These are phyloP conservation scores for Neurospora sp. DNA, from an alignment of 495 filamentous ascomycete genomes.

Conservation along the genomic window DNA sequence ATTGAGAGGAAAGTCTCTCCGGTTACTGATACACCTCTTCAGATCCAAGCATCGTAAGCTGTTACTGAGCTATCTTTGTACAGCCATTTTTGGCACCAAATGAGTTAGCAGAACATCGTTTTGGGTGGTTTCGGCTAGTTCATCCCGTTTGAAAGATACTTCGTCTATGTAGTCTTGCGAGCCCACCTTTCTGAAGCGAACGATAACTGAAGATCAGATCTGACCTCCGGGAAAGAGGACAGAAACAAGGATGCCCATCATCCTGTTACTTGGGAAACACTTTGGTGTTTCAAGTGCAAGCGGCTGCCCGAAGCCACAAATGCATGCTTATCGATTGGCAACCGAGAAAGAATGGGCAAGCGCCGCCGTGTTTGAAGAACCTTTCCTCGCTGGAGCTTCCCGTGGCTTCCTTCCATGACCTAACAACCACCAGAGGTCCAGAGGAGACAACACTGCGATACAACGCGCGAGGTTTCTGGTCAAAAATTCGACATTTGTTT, in stretches of 20 bases:
- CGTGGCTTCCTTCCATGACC: background rate
- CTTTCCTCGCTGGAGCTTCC: background rate
- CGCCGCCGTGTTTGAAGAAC: background rate
- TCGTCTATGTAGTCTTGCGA: background rate
- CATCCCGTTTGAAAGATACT: background rate
- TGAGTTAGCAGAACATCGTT: background rate
- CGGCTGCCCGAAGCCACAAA: background rate
- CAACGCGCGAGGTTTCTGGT: background rate
- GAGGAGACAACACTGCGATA: background rate
- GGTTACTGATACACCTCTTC: background rate
- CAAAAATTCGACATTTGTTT: background rate
- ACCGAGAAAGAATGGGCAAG: background rate
- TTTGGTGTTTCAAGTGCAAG: background rate
- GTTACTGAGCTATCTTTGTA: background rate
- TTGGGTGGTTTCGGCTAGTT: background rate
- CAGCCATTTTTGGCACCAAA: background rate
- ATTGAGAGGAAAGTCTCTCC: too few relatives aligned
- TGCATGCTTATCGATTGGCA: background rate
- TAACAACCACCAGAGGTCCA: background rate
- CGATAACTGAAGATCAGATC: background rate
- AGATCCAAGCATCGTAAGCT: background rate
- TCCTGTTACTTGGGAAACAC: background rate
- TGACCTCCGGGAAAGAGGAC: background rate
- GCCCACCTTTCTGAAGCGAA: background rate
- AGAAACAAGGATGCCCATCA: background rate